A percentile compares a stretch with the other conserved stretches of the same genome.
Conservation (phyloP, 2,329 filamentous ascomycete genomes). For the Lecanosticta acicola region DNA sequence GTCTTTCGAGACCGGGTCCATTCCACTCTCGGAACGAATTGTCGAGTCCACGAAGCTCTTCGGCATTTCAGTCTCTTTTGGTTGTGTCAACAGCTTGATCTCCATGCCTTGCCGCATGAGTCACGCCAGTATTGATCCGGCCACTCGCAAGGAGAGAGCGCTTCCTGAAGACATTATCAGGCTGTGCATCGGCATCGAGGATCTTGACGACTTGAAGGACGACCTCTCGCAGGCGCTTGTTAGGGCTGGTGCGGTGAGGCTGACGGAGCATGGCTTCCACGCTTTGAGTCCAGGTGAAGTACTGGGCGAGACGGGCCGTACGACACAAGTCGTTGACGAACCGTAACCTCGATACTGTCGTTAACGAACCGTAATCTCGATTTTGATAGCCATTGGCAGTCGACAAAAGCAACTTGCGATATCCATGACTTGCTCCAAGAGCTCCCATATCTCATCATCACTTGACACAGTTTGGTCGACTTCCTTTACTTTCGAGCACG, state of each 20-base stretch:
- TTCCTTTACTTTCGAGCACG: no score
- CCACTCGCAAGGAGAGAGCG: slow-evolving; percentile 79
- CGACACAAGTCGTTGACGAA: slow-evolving; percentile 34
- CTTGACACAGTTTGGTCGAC: no score
- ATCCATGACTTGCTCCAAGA: not conserved
- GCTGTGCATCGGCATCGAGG: slow-evolving; percentile 93
- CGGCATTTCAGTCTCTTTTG: slow-evolving; percentile 95
- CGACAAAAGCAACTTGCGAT: no score
- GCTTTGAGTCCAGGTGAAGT: slow-evolving; percentile 42
- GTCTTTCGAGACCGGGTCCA: slow-evolving; percentile 90
- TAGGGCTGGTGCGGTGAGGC: slow-evolving; percentile 85
- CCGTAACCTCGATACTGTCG: slow-evolving; percentile 20
- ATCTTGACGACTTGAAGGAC: slow-evolving; percentile 84
- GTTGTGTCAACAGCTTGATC: slow-evolving; percentile 96
- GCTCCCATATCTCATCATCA: not conserved
- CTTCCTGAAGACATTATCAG: slow-evolving; percentile 97
- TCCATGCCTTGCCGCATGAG: slow-evolving; percentile 99
- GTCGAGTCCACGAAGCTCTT: slow-evolving; percentile 88
- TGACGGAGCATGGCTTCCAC: slow-evolving; percentile 76
- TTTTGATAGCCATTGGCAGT: no score
- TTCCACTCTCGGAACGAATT: slow-evolving; percentile 78
- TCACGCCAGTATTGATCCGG: slow-evolving; percentile 94
- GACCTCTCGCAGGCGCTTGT: slow-evolving; percentile 87
- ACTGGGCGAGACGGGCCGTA: slow-evolving; percentile 27
- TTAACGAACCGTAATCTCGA: no score